A percentile compares a stretch with the other conserved stretches of the same genome.
Evolutionary conservation across 495 filamentous ascomycete genomes (phyloP).

Genomic region (Neurospora discreta): DNA sequence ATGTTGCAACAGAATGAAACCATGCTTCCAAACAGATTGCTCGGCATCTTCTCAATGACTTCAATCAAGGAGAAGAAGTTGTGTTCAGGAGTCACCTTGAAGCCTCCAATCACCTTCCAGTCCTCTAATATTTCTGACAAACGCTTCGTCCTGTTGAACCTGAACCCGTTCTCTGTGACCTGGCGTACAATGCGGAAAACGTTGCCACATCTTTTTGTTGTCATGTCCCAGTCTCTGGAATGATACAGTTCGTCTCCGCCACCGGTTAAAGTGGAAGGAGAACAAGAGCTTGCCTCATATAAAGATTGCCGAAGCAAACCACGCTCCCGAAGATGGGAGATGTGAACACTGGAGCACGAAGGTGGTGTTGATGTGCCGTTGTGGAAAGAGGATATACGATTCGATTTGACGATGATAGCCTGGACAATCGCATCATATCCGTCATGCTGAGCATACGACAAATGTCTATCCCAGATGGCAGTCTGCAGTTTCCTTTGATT

Average conservation of each 20-base stretch:
- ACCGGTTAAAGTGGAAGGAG: not conserved
- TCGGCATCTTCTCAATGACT: not conserved
- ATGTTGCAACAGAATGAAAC: not conserved
- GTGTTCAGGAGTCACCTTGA: not conserved
- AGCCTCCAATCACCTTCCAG: not conserved
- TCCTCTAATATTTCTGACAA: not conserved
- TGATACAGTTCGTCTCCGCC: not conserved
- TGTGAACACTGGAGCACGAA: not conserved
- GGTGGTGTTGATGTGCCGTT: not conserved
- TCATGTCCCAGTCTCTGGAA: not conserved
- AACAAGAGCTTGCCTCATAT: not conserved
- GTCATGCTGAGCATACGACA: constrained; percentile 2
- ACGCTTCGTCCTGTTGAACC: not conserved
- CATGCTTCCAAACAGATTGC: not conserved
- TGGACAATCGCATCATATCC: not conserved
- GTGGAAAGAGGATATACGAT: not conserved
- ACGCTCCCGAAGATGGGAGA: not conserved
- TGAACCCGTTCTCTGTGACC: not conserved
- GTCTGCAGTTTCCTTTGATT: not conserved
- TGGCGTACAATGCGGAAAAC: not conserved
- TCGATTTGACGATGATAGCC: not conserved
- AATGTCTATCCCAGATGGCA: not conserved
- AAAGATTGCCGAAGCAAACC: not conserved
- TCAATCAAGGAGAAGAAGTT: not conserved
- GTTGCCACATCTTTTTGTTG: not conserved